These are phyloP conservation scores for Lactarius deliciosus DNA, from an alignment of 768 basidiomycete species.

Conservation along the genomic window DNA sequence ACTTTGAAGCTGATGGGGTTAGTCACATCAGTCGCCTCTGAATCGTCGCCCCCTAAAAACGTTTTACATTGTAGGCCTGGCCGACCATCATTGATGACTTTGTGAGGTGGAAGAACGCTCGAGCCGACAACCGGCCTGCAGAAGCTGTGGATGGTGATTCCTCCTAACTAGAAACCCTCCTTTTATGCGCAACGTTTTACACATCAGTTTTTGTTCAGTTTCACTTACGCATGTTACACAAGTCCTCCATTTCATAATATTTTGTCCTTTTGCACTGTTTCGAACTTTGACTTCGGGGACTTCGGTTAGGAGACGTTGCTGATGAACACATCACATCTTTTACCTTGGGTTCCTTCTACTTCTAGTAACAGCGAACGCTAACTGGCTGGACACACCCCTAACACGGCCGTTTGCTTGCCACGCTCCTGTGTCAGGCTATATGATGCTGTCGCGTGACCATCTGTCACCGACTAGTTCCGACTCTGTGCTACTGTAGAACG, in stretches of 20 bases:
- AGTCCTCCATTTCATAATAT: neutral
- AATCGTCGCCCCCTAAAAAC: neutral
- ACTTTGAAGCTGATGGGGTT: constrained; percentile 78
- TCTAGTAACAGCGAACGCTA: neutral
- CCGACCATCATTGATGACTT: constrained; percentile 82
- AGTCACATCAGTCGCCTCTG: constrained; percentile 34
- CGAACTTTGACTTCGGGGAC: neutral
- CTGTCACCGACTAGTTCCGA: neutral
- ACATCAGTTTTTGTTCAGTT: neutral
- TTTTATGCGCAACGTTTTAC: constrained; percentile 1
- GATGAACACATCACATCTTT: neutral
- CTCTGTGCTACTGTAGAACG: neutral
- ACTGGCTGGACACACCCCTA: neutral
- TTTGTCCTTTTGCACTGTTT: neutral
- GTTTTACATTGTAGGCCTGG: constrained; percentile 59
- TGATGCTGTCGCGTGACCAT: neutral
- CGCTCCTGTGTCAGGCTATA: neutral
- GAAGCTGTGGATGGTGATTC: neutral
- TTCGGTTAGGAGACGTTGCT: neutral
- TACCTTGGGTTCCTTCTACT: neutral
- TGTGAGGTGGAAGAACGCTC: constrained; percentile 58
- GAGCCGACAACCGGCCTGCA: constrained; percentile 6
- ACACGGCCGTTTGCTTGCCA: neutral
- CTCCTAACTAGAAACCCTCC: constrained; percentile 4
- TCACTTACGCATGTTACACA: constrained; percentile 11